Evolutionary conservation across 1,139 yeast species (phyloP), one percentile per base, ranked within the genome.

Genomic region (Geotrichum reessii): DNA sequence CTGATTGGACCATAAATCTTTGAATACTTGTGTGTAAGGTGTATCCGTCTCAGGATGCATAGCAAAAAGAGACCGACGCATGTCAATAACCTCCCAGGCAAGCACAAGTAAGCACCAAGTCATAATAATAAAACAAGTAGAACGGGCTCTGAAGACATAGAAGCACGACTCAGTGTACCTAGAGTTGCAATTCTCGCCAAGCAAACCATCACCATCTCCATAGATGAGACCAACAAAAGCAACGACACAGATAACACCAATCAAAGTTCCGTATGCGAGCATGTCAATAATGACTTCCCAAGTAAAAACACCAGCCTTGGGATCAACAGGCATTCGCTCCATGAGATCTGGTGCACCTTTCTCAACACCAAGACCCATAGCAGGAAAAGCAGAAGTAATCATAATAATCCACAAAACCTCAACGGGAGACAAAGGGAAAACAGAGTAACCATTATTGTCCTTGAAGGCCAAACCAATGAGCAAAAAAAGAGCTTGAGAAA

Each of bases 41-140:
- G 79, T 77, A 56, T 81, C 83, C 5, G 86, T 75, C 50, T 84
- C 89, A 48, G 87, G 89, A 63, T 85, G 81, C 91, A 87, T 86
- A 57, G 78, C 75, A 73, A 90, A 88, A 64, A 90, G 77, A 0
- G 96, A 88, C 65, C 85, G 78, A 61, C 85, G 77, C 72, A 86
- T 78, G 70, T 89, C 95, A 61, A 89, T 80, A 68, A 92, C 91
- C 73, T 90, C 96, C 96, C 96, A 90, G 1, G 96, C 96, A 59
- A 89, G 77, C 31, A 91, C 73, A 62, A 91, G 80, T 3, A 95
- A 87, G 75, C 95, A 83, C 96, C 97, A 91, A 0, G 97, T 90
- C 86, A 91, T 85, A 6, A 85, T 83, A 2, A 87, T 89, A 75
- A 91, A 91, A 0, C 95, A 81, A 3, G 88, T 82, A 1, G 96